These are phyloP conservation scores for Wickerhamiella occidentalis DNA, from an alignment of 805 yeast genomes.

Conservation along the genomic window DNA sequence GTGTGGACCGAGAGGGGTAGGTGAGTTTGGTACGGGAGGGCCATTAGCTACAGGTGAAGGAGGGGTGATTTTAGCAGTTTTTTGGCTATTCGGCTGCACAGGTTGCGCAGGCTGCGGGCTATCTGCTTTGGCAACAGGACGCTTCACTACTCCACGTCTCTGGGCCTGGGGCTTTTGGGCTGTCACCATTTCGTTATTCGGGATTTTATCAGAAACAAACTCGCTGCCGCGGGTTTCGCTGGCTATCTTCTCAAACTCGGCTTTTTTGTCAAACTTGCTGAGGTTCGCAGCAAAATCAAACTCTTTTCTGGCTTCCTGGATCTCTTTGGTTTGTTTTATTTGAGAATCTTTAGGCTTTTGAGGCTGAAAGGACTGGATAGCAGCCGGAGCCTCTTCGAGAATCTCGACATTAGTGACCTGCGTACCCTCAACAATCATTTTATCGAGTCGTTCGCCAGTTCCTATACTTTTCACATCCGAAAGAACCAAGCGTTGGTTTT, in stretches of 20 bases:
- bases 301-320: slow-evolving; percentile 36
- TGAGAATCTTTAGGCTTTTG: not conserved
- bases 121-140: not conserved
- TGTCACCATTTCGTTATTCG: not conserved
- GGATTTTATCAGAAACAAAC: not conserved
- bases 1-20: not conserved
- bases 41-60: not conserved
- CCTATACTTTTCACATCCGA: not conserved
- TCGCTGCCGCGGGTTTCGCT: slow-evolving; percentile 19
- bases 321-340: not conserved
- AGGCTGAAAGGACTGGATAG: not conserved
- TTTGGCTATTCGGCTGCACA: not conserved
- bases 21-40: not conserved
- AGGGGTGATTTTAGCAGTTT: too few species aligned
- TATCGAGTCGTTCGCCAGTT: slow-evolving; percentile 6
- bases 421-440: slow-evolving; percentile 14
- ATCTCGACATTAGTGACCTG: slow-evolving; percentile 20
- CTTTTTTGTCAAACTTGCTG: slow-evolving; percentile 66
- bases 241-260: slow-evolving; percentile 67
- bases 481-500: slow-evolving; percentile 8
- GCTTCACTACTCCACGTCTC: not conserved
- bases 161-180: not conserved
- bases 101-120: too few species aligned
- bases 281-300: slow-evolving; percentile 79
- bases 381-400: slow-evolving; percentile 10